Evolutionary conservation across 768 basidiomycete species (phyloP).

Genomic region (Nidularia sp.): DNA sequence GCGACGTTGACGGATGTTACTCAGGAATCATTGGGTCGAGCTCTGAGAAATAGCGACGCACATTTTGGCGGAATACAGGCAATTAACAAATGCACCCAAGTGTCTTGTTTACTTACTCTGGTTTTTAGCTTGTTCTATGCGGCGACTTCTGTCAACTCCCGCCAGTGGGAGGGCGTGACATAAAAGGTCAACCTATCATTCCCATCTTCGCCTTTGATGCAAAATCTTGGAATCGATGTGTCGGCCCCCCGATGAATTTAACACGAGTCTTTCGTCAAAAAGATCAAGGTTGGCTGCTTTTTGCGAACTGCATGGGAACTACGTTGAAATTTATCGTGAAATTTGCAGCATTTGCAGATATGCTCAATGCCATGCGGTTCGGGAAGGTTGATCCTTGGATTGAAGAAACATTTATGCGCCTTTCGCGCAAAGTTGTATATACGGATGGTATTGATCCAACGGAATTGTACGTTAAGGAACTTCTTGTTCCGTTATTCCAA

Average conservation of each 20-base stretch:
- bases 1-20: too few relatives aligned
- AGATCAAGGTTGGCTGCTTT: constrained; percentile 51
- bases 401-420: constrained; percentile 42
- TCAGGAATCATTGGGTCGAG: constrained; percentile 61
- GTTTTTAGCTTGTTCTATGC: constrained; percentile 66
- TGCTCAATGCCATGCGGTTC: constrained; percentile 86
- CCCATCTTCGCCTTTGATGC: constrained; percentile 80
- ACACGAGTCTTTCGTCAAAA: constrained; percentile 86
- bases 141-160: constrained; percentile 93
- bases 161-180: constrained; percentile 58
- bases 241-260: constrained; percentile 51
- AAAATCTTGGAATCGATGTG: constrained; percentile 61
- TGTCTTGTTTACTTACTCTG: neutral
- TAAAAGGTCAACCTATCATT: constrained; percentile 42
- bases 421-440: constrained; percentile 59
- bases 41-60: constrained; percentile 40
- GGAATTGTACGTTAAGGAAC: constrained; percentile 51
- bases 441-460: constrained; percentile 77
- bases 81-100: neutral
- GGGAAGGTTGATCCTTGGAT: constrained; percentile 50
- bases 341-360: constrained; percentile 63
- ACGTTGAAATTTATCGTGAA: too few relatives aligned
- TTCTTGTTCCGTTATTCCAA: neutral
- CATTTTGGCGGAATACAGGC: constrained; percentile 92
- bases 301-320: too few relatives aligned